Conservation (phyloP, 805 yeast genomes). For the Schwanniomyces pseudopolymorphus region DNA sequence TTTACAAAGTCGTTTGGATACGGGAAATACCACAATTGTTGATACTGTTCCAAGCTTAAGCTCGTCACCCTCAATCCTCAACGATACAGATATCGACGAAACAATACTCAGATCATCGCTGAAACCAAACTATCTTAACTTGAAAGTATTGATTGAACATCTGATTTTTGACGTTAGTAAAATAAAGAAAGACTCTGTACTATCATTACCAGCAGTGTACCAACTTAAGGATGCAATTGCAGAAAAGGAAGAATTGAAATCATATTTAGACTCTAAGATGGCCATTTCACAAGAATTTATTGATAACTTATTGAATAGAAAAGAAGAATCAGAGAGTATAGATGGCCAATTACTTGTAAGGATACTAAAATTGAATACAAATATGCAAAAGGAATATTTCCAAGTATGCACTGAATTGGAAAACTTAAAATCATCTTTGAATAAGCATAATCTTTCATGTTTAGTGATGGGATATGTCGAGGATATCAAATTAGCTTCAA, state of each 20-base stretch:
- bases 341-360: conserved; percentile 29
- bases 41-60: conserved; percentile 15
- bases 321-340: conserved; percentile 13
- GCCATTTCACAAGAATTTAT: conserved; percentile 35
- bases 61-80: conserved; percentile 19
- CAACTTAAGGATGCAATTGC: conserved; percentile 26
- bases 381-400: conserved; percentile 30
- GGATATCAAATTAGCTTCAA: conserved; percentile 31
- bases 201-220: conserved; percentile 28
- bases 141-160: conserved; percentile 46
- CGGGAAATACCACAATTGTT: conserved; percentile 21
- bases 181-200: conserved; percentile 31
- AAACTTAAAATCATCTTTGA: conserved; percentile 23
- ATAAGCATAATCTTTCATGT: conserved; percentile 44
- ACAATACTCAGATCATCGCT: conserved; percentile 11
- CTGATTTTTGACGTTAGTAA: conserved; percentile 41
- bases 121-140: conserved; percentile 34
- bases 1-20: conserved; percentile 30
- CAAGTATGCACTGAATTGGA: conserved; percentile 27
- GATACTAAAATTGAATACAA: conserved; percentile 30
- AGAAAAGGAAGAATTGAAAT: conserved; percentile 28
- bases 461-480: conserved; percentile 49
- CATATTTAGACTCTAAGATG: conserved; percentile 30
- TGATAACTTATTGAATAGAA: conserved; percentile 19
- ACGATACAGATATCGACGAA: conserved; percentile 15